These are phyloP conservation scores for Toxicodendron radicans DNA, from an alignment of 345 rosid genomes.

Conservation along the genomic window DNA sequence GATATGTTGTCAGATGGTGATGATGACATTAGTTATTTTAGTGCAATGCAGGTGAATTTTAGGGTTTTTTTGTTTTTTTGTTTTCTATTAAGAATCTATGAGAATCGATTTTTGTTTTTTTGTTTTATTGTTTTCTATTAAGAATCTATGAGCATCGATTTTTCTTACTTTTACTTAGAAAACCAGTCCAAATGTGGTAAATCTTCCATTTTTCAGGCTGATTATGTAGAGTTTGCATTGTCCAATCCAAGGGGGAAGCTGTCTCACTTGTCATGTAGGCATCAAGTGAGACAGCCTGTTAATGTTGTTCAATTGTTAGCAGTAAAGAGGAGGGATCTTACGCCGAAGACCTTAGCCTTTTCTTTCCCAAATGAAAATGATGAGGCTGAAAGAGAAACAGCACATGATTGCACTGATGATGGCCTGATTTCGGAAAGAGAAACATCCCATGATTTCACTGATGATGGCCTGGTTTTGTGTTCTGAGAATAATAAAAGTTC, in stretches of 20 bases:
- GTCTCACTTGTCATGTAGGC: conserved; percentile 18
- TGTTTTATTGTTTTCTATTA: too few species aligned
- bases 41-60: too few species aligned
- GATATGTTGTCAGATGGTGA: too few species aligned
- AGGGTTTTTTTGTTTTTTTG: too few species aligned
- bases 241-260: conserved; percentile 24
- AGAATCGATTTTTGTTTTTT: too few species aligned
- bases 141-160: not conserved
- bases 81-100: too few species aligned
- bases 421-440: conserved; percentile 18
- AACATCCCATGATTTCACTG: conserved; percentile 24
- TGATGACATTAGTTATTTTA: too few species aligned
- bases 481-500: conserved; percentile 27
- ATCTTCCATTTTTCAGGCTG: conserved; percentile 30
- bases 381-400: conserved; percentile 28
- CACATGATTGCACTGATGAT: conserved; percentile 27
- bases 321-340: conserved; percentile 12
- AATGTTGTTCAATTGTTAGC: conserved; percentile 15
- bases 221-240: conserved; percentile 26
- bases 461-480: conserved; percentile 21
- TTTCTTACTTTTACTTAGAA: not conserved
- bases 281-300: conserved; percentile 19
- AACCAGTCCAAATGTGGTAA: not conserved
- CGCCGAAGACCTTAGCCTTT: conserved; percentile 25
- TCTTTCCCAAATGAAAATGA: conserved; percentile 26